Evolutionary conservation across 2,329 filamentous ascomycete species (phyloP).

Genomic region (Beauveria rudraprayagi): DNA sequence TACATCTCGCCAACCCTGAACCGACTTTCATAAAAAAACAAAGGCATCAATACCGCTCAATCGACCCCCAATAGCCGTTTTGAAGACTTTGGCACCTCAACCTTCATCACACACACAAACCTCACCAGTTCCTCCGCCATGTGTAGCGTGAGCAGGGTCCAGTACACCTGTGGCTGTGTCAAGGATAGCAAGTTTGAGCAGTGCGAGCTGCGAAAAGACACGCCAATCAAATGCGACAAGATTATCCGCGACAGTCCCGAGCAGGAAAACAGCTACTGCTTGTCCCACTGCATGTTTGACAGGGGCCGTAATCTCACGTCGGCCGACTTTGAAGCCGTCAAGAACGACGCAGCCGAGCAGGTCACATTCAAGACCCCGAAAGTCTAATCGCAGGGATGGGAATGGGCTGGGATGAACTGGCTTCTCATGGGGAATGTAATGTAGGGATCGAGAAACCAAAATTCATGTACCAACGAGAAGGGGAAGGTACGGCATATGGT

Average conservation of each 20-base stretch:
- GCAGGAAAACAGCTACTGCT: background rate
- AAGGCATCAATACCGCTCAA: no score
- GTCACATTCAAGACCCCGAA: background rate
- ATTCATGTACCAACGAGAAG: background rate
- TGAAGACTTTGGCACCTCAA: no score
- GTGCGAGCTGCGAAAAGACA: background rate
- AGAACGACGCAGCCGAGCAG: background rate
- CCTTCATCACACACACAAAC: no score
- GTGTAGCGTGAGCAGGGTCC: background rate
- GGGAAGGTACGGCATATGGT: no score
- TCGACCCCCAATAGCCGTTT: no score
- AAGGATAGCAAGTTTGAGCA: background rate
- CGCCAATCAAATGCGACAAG: constrained; percentile 4
- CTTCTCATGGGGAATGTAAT: background rate
- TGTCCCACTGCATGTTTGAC: constrained; percentile 1
- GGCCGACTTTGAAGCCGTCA: background rate
- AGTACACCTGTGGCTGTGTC: constrained; percentile 1
- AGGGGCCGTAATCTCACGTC: background rate
- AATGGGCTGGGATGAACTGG: background rate
- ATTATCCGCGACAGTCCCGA: background rate
- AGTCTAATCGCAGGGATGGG: background rate
- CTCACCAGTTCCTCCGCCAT: background rate
- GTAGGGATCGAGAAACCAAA: no score
- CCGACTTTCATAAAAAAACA: no score
- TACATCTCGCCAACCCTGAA: no score